These are phyloP conservation scores for Bertia moriformis DNA, from an alignment of 2,329 filamentous ascomycete genomes.

Conservation along the genomic window DNA sequence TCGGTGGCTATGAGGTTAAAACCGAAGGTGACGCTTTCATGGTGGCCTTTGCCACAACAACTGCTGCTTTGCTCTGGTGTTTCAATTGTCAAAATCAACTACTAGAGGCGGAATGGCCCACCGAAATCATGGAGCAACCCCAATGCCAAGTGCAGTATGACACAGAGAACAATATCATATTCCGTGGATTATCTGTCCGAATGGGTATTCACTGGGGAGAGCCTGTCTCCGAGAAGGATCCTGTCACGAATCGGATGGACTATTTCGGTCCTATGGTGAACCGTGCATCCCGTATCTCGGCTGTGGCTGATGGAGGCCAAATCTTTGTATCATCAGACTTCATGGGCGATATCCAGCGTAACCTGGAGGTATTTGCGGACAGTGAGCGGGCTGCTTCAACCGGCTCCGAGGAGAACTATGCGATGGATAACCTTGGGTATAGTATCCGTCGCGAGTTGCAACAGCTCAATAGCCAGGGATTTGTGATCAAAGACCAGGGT, in stretches of 20 bases:
- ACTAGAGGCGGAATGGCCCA: conserved; percentile 81
- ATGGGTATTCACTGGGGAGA: conserved; percentile 97
- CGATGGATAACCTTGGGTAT: conserved; percentile 60
- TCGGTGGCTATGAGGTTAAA: conserved; percentile 97
- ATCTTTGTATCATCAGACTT: conserved; percentile 96
- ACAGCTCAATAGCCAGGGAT: conserved; percentile 77
- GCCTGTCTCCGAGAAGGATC: conserved; percentile 87
- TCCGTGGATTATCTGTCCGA: conserved; percentile 82
- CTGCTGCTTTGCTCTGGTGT: conserved; percentile 85
- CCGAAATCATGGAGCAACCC: conserved; percentile 75
- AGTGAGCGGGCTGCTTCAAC: conserved; percentile 56
- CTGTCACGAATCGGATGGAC: conserved; percentile 94
- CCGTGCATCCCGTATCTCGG: conserved; percentile 82
- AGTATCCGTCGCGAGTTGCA: conserved; percentile 77
- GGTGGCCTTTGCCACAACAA: conserved; percentile 95
- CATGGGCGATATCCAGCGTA: conserved; percentile 86
- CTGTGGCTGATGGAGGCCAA: conserved; percentile 88
- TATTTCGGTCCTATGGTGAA: conserved; percentile 99
- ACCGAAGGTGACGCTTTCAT: conserved; percentile 99
- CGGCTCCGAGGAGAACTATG: conserved; percentile 59
- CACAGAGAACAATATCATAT: conserved; percentile 76
- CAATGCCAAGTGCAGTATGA: conserved; percentile 73
- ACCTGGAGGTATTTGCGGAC: conserved; percentile 78
- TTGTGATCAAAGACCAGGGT: conserved; percentile 91
- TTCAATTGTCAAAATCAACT: conserved; percentile 85